phyloP scores from a whole-genome alignment of 768 basidiomycete genomes.

The Tulasnella sp. region DNA sequence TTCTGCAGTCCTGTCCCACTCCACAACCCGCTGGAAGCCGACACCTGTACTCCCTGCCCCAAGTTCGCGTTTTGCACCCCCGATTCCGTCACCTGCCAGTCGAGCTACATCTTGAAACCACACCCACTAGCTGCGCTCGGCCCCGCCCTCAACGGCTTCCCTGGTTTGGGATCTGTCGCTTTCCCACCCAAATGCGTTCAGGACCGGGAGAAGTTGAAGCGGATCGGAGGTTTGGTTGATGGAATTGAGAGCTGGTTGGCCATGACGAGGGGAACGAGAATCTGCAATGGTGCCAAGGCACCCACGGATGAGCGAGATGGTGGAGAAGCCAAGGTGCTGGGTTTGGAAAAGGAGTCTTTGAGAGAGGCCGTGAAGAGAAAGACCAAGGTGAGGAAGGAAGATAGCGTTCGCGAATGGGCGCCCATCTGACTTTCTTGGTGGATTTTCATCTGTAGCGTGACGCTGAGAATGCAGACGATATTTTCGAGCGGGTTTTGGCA shows the following conservation, averaged over 20 bases:
- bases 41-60: slow-evolving; percentile 68
- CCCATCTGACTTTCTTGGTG: slow-evolving; percentile 23
- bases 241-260: slow-evolving; percentile 60
- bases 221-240: slow-evolving; percentile 71
- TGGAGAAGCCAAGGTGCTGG: slow-evolving; percentile 75
- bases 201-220: slow-evolving; percentile 65
- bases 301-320: slow-evolving; percentile 46
- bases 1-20: slow-evolving; percentile 51
- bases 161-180: slow-evolving; percentile 70
- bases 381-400: slow-evolving; percentile 23
- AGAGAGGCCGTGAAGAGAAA: slow-evolving; percentile 33
- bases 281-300: slow-evolving; percentile 54
- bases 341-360: slow-evolving; percentile 56
- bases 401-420: slow-evolving; percentile 39
- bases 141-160: slow-evolving; percentile 58
- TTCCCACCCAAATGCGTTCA: slow-evolving; percentile 71
- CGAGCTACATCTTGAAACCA: slow-evolving; percentile 60
- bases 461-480: slow-evolving; percentile 46
- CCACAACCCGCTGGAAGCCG: slow-evolving; percentile 54
- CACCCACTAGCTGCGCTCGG: slow-evolving; percentile 43
- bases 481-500: slow-evolving; percentile 74
- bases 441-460: slow-evolving; percentile 46
- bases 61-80: slow-evolving; percentile 60
- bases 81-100: slow-evolving; percentile 58
- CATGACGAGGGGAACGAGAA: slow-evolving; percentile 56